Conservation (phyloP, 441 rosid genomes). For the Rhodomyrtus psidioides region DNA sequence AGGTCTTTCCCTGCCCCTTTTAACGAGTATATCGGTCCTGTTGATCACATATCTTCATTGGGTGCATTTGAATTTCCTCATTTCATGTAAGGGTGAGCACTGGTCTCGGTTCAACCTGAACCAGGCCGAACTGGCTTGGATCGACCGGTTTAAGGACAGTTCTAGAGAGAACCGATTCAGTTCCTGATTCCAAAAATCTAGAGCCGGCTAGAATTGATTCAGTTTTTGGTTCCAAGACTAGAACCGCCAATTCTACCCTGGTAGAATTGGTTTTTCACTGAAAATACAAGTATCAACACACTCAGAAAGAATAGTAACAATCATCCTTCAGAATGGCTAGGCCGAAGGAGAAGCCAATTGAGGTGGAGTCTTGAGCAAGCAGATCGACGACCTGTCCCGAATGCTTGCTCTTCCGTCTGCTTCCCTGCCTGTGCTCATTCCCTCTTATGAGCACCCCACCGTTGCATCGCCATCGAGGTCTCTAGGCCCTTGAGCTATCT, state of each 20-base stretch:
- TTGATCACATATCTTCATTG: background rate
- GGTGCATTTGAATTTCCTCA: background rate
- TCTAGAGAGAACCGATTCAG: background rate
- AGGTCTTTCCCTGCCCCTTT: background rate
- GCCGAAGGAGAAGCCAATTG: background rate
- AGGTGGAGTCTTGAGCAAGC: constrained; percentile 10
- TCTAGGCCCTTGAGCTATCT: constrained; percentile 28
- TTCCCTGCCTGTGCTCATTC: constrained; percentile 20
- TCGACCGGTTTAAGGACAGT: background rate
- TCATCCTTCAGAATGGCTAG: background rate
- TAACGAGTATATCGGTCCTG: background rate
- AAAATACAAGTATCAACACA: background rate
- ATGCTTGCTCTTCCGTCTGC: constrained; percentile 44
- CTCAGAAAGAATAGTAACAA: background rate
- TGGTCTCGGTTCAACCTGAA: background rate
- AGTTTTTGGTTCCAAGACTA: background rate
- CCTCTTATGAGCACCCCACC: constrained; percentile 38
- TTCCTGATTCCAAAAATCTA: background rate
- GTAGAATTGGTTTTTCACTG: background rate
- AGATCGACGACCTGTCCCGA: constrained; percentile 31
- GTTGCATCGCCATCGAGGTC: constrained; percentile 29
- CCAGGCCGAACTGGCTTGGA: background rate
- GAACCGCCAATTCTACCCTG: background rate
- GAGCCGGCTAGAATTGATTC: background rate
- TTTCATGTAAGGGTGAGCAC: background rate